Conservation (phyloP, 2,329 filamentous ascomycete species). For the Neonectria punicea region DNA sequence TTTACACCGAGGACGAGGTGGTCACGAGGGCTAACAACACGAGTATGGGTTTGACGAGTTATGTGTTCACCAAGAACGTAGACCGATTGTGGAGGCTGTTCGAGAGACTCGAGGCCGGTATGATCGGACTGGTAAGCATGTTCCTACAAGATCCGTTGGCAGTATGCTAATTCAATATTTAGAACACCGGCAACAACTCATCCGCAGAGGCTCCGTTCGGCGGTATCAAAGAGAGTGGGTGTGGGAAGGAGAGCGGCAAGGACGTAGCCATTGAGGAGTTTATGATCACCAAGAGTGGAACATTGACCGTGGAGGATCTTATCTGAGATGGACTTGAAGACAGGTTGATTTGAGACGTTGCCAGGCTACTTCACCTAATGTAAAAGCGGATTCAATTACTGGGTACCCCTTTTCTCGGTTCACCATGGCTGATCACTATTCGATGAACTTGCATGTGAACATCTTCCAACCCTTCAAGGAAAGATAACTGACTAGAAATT, state of each 20-base stretch:
- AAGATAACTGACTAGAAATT: too few species aligned
- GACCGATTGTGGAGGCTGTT: constrained; percentile 55
- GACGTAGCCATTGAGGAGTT: constrained; percentile 60
- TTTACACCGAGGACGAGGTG: constrained; percentile 76
- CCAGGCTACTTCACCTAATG: too few species aligned
- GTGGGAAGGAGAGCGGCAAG: constrained; percentile 60
- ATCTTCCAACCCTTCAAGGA: too few species aligned
- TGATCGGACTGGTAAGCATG: constrained; percentile 50
- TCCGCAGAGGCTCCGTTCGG: constrained; percentile 58
- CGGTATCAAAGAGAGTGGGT: constrained; percentile 60
- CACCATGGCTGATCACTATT: too few species aligned
- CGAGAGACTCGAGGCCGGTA: constrained; percentile 59
- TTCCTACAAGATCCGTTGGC: too few species aligned
- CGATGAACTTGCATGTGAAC: too few species aligned
- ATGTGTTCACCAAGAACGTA: constrained; percentile 70
- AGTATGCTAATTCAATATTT: background rate
- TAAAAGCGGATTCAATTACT: too few species aligned
- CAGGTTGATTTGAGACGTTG: too few species aligned
- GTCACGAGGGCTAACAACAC: constrained; percentile 72
- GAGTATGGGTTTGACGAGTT: constrained; percentile 77
- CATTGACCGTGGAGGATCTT: constrained; percentile 48
- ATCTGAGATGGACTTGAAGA: background rate
- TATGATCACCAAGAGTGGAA: constrained; percentile 58
- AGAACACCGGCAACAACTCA: constrained; percentile 55
- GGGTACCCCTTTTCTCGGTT: too few species aligned